A percentile compares a stretch with the other conserved stretches of the same genome.
Evolutionary conservation across 176 grass and related monocot species (phyloP).

Genomic region (Triticum dicoccoides): DNA sequence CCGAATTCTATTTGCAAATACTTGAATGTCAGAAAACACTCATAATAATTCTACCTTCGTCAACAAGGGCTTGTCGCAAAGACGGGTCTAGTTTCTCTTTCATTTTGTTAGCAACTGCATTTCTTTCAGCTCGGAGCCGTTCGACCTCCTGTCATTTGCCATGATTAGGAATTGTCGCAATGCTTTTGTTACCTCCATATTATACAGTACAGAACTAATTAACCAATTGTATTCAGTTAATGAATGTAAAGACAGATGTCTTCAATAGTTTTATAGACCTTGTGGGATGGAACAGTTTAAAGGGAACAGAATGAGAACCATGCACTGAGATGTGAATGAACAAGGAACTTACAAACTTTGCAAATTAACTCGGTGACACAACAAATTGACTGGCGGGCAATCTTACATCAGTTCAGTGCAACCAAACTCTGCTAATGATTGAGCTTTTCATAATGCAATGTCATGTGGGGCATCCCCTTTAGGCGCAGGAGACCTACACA

Average conservation of each 20-base stretch:
- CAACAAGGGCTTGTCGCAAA: constrained; percentile 81
- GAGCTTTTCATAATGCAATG: neutral
- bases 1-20: neutral
- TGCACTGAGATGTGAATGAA: neutral
- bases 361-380: neutral
- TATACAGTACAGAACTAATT: constrained; percentile 23
- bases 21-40: neutral
- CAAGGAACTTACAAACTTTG: neutral
- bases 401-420: neutral
- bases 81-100: constrained; percentile 87
- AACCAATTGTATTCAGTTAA: constrained; percentile 3
- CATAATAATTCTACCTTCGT: constrained; percentile 62
- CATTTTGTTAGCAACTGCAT: constrained; percentile 91
- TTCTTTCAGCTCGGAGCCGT: constrained; percentile 86
- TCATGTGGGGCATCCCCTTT: neutral
- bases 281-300: neutral
- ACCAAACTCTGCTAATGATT: neutral
- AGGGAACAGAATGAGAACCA: neutral
- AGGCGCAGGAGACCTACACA: neutral
- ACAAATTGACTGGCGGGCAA: neutral
- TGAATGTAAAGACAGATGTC: neutral
- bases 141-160: constrained; percentile 97
- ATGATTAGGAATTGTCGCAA: constrained; percentile 80
- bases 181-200: constrained; percentile 48
- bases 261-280: neutral